Base-by-base conservation (phyloP, 805 yeast species). In the Saturnispora besseyi region DNA sequence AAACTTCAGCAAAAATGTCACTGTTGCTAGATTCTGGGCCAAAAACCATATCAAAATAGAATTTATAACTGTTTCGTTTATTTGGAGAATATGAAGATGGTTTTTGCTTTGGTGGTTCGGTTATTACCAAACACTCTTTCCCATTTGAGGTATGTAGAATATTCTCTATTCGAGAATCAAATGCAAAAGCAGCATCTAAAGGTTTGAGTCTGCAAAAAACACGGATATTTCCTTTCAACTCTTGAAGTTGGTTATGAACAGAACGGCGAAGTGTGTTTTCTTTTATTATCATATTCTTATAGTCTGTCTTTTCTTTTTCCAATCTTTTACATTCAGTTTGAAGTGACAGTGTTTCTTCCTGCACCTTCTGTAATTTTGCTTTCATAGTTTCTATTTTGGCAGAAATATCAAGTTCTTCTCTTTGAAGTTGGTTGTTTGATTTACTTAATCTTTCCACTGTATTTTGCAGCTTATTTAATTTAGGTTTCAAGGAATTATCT, bases 181-280 rank as follows among this genome's bases (percentile, higher is more conserved):
- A 55, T 4, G 51, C 47, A 53, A 11, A 45, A 4, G 38, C 38
- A 8, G 5, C 41, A 21, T 11, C 53, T 5, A 71, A 67, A 0
- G 96, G 96, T 49, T 95, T 73, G 5, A 91, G 73, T 36, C 99
- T 73, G 62, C 97, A 91, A 58, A 83, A 87, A 0, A 91, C 97
- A 44, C 98, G 69, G 32, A 93, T 89, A 59, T 88, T 93, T 1
- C 99, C 98, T 64, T 89, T 86, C 36, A 91, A 64, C 52, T 87
- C 96, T 63, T 89, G 96, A 5, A 91, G 68, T 53, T 72, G 73
- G 60, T 87, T 82, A 59, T 88, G 96, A 1, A 86, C 62, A 12
- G 66, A 59, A 9, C 96, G 69, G 53, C 96, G 71, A 34, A 43
- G 52, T 29, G 47, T 53, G 22, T 62, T 64, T 42, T 67, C 67